Percentiles rank a stretch among this genome's conserved stretches.
Evolutionary conservation across 129 eudicot genomes (phyloP).

Genomic region (Artemisia tridentata): DNA sequence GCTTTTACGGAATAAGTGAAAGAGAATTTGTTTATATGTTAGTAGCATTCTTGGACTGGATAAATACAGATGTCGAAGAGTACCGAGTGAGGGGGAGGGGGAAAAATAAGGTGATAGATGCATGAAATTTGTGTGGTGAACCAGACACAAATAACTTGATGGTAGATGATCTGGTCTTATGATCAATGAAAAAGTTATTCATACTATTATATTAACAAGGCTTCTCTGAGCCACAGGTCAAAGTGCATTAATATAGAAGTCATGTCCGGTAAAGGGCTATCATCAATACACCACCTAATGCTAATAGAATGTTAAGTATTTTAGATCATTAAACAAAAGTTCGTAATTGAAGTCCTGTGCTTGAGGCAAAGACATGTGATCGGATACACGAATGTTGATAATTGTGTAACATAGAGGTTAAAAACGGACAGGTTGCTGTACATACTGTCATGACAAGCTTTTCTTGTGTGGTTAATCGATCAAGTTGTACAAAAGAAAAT

Average conservation of each 20-base stretch:
- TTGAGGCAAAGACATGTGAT: constrained; percentile 8
- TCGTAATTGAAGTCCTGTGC: not conserved
- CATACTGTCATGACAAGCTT: not conserved
- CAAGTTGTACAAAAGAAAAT: constrained; percentile 3
- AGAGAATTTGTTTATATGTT: not conserved
- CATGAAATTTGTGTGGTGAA: not conserved
- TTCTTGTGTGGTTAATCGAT: constrained; percentile 17
- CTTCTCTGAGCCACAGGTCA: not conserved
- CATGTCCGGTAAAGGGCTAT: not conserved
- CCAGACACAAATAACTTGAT: not conserved
- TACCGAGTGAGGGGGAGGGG: not conserved
- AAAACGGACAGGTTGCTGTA: not conserved
- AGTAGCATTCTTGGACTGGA: not conserved
- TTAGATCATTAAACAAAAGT: not conserved
- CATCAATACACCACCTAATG: constrained; percentile 6
- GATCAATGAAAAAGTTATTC: not conserved
- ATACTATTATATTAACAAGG: not conserved
- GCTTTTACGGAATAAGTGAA: not conserved
- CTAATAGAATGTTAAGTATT: constrained; percentile 1
- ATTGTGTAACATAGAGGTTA: not conserved
- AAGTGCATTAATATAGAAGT: not conserved
- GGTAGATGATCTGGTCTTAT: not conserved
- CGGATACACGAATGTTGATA: not conserved
- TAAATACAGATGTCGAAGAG: not conserved
- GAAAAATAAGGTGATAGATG: not conserved